These are phyloP conservation scores for Penicillium waksmanii DNA, from an alignment of 495 filamentous ascomycete genomes.

Conservation along the genomic window DNA sequence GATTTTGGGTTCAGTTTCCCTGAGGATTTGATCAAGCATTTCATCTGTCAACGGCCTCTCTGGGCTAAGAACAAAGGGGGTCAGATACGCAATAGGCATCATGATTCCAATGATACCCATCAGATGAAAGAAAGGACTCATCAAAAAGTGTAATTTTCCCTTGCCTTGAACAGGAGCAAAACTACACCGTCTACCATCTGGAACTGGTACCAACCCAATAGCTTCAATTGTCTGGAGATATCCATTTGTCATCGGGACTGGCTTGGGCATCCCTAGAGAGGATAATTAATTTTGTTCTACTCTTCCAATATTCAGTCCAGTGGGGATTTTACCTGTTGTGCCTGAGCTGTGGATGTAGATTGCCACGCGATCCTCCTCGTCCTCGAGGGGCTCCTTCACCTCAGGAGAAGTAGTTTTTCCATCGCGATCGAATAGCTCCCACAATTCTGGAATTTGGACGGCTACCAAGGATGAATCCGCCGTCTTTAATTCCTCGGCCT, in stretches of 20 bases:
- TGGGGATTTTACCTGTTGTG: conserved; percentile 44
- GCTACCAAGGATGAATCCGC: conserved; percentile 10
- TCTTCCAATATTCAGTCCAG: too few relatives aligned
- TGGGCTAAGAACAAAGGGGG: conserved; percentile 9
- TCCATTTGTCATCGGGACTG: conserved; percentile 49
- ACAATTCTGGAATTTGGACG: conserved; percentile 23
- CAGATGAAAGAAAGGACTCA: conserved; percentile 20
- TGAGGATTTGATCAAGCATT: conserved; percentile 13
- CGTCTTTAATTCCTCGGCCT: conserved; percentile 17
- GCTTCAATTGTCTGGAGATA: conserved; percentile 47
- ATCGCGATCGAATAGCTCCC: conserved; percentile 27
- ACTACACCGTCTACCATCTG: conserved; percentile 12
- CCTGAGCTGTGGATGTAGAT: conserved; percentile 62
- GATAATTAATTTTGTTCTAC: background rate
- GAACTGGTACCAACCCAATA: conserved; percentile 29
- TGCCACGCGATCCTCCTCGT: conserved; percentile 49
- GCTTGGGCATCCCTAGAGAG: conserved; percentile 44
- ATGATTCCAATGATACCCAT: conserved; percentile 15
- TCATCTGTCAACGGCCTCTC: conserved; percentile 13
- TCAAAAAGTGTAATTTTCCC: conserved; percentile 48
- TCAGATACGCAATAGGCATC: background rate
- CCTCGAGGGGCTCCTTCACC: conserved; percentile 8
- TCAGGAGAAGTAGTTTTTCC: conserved; percentile 13
- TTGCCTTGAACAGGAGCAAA: background rate
- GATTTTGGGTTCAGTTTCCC: conserved; percentile 6